Conservation (phyloP, 768 basidiomycete genomes). For the Gymnopilus dilepis region DNA sequence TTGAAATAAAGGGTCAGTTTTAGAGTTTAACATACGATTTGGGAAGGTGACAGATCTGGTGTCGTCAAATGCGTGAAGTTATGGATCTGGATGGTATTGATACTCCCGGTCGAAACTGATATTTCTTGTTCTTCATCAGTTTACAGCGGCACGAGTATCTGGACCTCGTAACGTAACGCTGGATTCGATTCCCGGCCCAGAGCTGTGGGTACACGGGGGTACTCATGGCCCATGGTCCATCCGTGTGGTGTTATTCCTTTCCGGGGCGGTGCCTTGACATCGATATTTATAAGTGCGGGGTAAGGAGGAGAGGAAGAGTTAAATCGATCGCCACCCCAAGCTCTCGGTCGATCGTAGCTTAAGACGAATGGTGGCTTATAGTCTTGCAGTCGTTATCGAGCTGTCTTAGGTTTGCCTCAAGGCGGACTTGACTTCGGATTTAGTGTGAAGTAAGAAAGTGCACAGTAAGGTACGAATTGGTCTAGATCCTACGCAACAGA, state of each 20-base stretch:
- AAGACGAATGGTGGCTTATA: neutral
- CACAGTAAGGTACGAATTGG: too few species aligned
- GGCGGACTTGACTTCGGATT: constrained; percentile 9
- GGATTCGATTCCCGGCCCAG: neutral
- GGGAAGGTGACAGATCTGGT: neutral
- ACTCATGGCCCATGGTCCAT: constrained; percentile 7
- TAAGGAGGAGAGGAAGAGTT: neutral
- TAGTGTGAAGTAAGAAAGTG: neutral
- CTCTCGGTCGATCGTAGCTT: neutral
- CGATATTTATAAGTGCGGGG: constrained; percentile 10
- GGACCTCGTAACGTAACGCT: neutral
- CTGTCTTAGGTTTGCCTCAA: neutral
- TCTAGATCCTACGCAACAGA: too few species aligned
- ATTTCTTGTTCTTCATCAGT: neutral
- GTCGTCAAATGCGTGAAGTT: neutral
- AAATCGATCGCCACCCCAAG: neutral
- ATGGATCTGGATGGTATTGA: neutral
- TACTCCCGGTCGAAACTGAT: neutral
- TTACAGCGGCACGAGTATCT: neutral
- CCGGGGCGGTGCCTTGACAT: neutral
- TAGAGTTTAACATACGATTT: neutral
- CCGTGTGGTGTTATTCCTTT: neutral
- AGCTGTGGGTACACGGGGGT: neutral
- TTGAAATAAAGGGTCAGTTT: neutral
- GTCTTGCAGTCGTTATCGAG: neutral